Conservation (phyloP, 129 eudicot genomes). For the Cynara cardunculus region DNA sequence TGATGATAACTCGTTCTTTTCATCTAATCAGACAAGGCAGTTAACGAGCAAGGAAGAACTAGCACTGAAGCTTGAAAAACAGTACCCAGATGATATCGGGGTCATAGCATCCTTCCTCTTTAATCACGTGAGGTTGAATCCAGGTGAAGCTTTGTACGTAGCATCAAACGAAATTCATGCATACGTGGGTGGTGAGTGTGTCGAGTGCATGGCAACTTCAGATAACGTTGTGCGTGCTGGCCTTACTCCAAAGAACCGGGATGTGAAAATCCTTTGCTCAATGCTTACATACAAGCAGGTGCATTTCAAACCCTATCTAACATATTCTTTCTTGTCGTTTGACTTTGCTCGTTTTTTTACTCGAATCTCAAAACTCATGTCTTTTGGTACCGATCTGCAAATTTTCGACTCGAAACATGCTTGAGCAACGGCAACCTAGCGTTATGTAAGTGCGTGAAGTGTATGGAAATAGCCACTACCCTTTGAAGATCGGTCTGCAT, state of each 20-base stretch:
- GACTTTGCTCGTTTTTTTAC: background rate
- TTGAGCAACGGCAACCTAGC: background rate
- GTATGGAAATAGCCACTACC: no score
- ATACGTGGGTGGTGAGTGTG: constrained; percentile 72
- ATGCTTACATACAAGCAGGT: constrained; percentile 98
- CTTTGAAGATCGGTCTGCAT: no score
- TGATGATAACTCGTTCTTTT: background rate
- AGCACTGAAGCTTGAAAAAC: constrained; percentile 56
- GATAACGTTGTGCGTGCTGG: constrained; percentile 98
- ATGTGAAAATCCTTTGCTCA: constrained; percentile 69
- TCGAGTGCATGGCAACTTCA: constrained; percentile 98
- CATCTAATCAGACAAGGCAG: constrained; percentile 36
- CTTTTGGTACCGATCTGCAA: background rate
- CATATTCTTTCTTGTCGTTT: background rate
- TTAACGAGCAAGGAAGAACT: constrained; percentile 72
- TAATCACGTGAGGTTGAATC: constrained; percentile 66
- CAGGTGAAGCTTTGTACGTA: constrained; percentile 85
- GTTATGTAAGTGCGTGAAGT: background rate
- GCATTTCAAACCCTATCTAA: background rate
- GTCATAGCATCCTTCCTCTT: constrained; percentile 77
- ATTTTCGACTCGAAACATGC: background rate
- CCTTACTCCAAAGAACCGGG: constrained; percentile 81
- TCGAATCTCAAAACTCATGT: background rate
- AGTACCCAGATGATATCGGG: constrained; percentile 85
- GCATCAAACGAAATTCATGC: constrained; percentile 96